Conservation (phyloP, 2,329 filamentous ascomycete species). For the Coniochaeta ligniaria region DNA sequence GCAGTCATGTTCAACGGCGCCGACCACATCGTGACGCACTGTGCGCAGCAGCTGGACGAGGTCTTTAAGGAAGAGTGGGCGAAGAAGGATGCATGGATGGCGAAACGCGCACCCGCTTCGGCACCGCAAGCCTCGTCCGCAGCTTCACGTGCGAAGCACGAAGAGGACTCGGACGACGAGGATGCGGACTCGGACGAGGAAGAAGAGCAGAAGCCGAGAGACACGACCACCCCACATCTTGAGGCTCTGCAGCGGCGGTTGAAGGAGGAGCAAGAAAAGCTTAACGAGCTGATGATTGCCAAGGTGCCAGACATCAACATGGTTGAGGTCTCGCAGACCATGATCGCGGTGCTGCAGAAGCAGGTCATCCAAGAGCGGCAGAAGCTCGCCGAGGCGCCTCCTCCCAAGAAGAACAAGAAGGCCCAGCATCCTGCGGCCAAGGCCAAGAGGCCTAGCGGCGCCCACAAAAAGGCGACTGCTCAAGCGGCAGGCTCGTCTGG, state of each 20-base stretch:
- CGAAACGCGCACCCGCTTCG: constrained; percentile 54
- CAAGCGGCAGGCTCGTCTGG: constrained; percentile 8
- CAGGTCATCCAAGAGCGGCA: constrained; percentile 68
- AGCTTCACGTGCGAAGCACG: constrained; percentile 57
- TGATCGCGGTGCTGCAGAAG: constrained; percentile 59
- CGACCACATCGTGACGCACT: constrained; percentile 64
- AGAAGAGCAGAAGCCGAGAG: constrained; percentile 26
- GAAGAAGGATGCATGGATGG: constrained; percentile 75
- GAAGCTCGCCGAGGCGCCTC: constrained; percentile 41
- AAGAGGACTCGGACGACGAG: constrained; percentile 67
- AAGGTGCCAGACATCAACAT: constrained; percentile 43
- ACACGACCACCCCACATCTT: constrained; percentile 35
- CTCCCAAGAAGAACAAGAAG: constrained; percentile 44
- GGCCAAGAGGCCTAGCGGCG: constrained; percentile 44
- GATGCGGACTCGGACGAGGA: constrained; percentile 53
- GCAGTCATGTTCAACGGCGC: constrained; percentile 83
- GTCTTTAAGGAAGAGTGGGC: constrained; percentile 71
- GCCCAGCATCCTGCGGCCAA: constrained; percentile 46
- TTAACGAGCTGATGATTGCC: constrained; percentile 44
- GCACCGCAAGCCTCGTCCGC: constrained; percentile 40
- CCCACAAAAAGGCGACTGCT: constrained; percentile 25
- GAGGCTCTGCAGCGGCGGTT: constrained; percentile 45
- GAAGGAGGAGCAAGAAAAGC: constrained; percentile 49
- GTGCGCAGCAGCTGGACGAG: constrained; percentile 66
- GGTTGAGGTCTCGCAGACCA: constrained; percentile 50